Conservation (phyloP, 768 basidiomycete genomes). For the Mycena epipterygia region DNA sequence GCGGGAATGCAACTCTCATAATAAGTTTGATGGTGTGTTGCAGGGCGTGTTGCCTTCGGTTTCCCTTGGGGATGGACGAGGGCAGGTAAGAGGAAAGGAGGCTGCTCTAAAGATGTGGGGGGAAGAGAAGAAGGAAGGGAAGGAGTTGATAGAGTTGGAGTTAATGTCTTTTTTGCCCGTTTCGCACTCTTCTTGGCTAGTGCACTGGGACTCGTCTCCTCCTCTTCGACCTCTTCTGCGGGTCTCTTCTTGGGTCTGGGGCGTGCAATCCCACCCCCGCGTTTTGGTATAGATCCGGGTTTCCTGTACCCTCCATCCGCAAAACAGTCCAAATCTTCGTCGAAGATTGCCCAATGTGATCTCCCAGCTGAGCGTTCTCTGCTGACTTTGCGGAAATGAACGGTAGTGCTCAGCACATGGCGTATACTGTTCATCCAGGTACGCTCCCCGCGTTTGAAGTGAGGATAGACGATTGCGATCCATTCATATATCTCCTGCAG, state of each 20-base stretch:
- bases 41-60: slow-evolving; percentile 57
- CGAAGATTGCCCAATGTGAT: slow-evolving; percentile 90
- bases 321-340: slow-evolving; percentile 87
- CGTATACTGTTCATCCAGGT: slow-evolving; percentile 99
- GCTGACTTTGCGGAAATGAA: slow-evolving; percentile 89
- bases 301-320: slow-evolving; percentile 87
- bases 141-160: background rate
- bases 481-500: slow-evolving; percentile 97
- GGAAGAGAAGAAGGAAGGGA: slow-evolving; percentile 11
- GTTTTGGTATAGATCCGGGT: slow-evolving; percentile 41
- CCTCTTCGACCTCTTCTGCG: slow-evolving; percentile 38
- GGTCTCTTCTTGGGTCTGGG: slow-evolving; percentile 56
- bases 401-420: slow-evolving; percentile 95
- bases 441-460: slow-evolving; percentile 91
- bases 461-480: slow-evolving; percentile 94
- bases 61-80: slow-evolving; percentile 33
- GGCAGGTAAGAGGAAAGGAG: slow-evolving; percentile 31
- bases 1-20: slow-evolving; percentile 70
- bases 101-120: slow-evolving; percentile 19
- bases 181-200: slow-evolving; percentile 42
- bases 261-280: background rate
- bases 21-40: slow-evolving; percentile 80
- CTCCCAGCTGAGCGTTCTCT: slow-evolving; percentile 84
- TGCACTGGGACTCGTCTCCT: slow-evolving; percentile 20
- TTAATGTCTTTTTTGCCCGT: slow-evolving; percentile 42